phyloP scores from a whole-genome alignment of 306 rosid species.

The Castanopsis chinensis region DNA sequence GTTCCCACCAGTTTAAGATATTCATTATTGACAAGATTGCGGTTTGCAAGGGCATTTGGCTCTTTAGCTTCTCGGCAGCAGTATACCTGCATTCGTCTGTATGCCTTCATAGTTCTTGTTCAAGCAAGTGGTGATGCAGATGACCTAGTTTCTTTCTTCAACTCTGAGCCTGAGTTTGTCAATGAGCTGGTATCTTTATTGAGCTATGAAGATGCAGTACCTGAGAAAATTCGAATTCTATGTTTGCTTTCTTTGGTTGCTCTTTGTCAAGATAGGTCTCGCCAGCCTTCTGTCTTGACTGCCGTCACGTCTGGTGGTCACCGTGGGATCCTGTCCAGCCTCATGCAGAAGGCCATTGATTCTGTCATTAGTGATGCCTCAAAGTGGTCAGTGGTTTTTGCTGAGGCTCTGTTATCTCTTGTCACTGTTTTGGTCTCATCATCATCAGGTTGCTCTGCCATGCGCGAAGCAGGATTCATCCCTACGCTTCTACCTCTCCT shows the following conservation, averaged over 20 bases:
- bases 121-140: slow-evolving; percentile 88
- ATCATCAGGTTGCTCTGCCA: slow-evolving; percentile 89
- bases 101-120: slow-evolving; percentile 90
- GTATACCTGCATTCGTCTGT: slow-evolving; percentile 86
- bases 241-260: slow-evolving; percentile 90
- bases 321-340: slow-evolving; percentile 91
- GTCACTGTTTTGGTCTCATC: slow-evolving; percentile 90
- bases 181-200: slow-evolving; percentile 80
- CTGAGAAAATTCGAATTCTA: slow-evolving; percentile 73
- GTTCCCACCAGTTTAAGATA: slow-evolving; percentile 79
- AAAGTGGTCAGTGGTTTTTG: slow-evolving; percentile 80
- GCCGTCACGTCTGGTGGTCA: slow-evolving; percentile 98
- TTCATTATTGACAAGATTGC: slow-evolving; percentile 88
- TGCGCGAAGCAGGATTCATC: slow-evolving; percentile 97
- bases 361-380: slow-evolving; percentile 64
- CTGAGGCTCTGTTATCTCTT: slow-evolving; percentile 87
- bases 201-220: slow-evolving; percentile 83
- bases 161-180: slow-evolving; percentile 95
- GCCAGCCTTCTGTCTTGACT: slow-evolving; percentile 73
- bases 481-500: slow-evolving; percentile 94
- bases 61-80: slow-evolving; percentile 79
- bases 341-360: slow-evolving; percentile 92
- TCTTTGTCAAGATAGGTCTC: slow-evolving; percentile 90
- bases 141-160: slow-evolving; percentile 81
- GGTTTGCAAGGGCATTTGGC: slow-evolving; percentile 94